Evolutionary conservation across 768 basidiomycete species (phyloP).

Genomic region (Omphalotus guepiniiformis): DNA sequence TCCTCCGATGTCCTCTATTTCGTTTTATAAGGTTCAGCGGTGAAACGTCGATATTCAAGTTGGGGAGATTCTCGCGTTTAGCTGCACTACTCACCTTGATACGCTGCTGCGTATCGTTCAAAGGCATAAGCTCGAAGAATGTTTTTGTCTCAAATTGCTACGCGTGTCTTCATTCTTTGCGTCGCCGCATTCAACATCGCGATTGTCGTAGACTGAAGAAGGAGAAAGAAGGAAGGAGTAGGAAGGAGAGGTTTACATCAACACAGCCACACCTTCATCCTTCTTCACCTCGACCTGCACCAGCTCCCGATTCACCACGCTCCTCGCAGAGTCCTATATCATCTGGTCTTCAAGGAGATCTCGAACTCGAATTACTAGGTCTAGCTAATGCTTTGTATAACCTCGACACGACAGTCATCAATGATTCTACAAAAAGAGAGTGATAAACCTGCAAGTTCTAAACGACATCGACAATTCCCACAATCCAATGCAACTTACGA

Average conservation of each 20-base stretch:
- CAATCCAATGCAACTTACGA: conserved; percentile 80
- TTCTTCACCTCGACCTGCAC: conserved; percentile 11
- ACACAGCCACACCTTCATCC: background rate
- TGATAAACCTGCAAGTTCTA: conserved; percentile 66
- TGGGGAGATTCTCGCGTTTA: background rate
- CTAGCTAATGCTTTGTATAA: conserved; percentile 78
- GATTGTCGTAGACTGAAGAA: background rate
- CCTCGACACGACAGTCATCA: conserved; percentile 78
- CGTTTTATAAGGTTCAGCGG: background rate
- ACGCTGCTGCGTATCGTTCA: conserved; percentile 13
- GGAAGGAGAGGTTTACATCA: background rate
- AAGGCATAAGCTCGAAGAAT: conserved; percentile 40
- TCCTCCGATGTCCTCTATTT: conserved; percentile 1
- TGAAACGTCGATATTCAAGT: background rate
- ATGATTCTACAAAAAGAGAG: conserved; percentile 79
- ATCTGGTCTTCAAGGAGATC: conserved; percentile 62
- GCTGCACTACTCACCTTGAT: no score
- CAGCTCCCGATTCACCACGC: conserved; percentile 64
- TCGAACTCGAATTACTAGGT: conserved; percentile 72
- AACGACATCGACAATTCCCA: conserved; percentile 75
- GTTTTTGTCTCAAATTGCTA: conserved; percentile 39
- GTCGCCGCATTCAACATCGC: conserved; percentile 3
- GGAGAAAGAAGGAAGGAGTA: background rate
- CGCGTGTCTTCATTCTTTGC: conserved; percentile 35
- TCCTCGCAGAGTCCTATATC: conserved; percentile 74